Evolutionary conservation across 306 rosid species (phyloP), one percentile per base, ranked within the genome.

Genomic region (Sophora flavescens): DNA sequence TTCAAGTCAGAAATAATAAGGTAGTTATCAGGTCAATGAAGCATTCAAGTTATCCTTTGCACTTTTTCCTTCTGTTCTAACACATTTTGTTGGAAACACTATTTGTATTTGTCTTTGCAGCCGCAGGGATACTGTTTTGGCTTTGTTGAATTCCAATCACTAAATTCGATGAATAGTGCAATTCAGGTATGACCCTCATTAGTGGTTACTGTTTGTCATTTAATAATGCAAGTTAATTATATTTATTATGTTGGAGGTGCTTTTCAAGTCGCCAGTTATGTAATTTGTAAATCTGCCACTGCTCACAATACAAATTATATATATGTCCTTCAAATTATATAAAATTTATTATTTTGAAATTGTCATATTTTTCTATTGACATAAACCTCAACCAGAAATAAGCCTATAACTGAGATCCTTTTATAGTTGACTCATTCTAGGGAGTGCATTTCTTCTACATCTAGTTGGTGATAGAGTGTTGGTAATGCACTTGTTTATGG

Each of bases 61-160:
- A 2, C 15, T 72, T 53, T 68, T 45, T 45, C 45, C 33, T 54
- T 17, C 63, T 26, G 58, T 77, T 48, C 75, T 75, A 80, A 81
- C 64, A 13, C 33, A 45, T 33, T 63, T 62, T 77, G 54, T 61
- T 57, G 18, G 66, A 56, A 70, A 75, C 11, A 33, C 44, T 30
- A 8, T 54, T 39, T 60, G 50, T 33, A 2, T 64, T 32, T 77
- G 52, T 81, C 72, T 54, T 74, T 75, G 78, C 91, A 89, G 93
- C 89, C 74, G 50, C 93, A 91, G 84, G 93, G 92, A 57, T 84
- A 87, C 84, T 91, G 93, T 79, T 91, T 91, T 64, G 97, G 93
- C 73, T 91, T 91, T 86, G 91, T 91, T 60, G 97, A 91, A 82
- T 91, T 89, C 82, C 82, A 35, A 59, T 87, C 91, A 41, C 61